These are phyloP conservation scores for Cinnamomum micranthum DNA, from an alignment of 164 flowering plant species.

Conservation along the genomic window DNA sequence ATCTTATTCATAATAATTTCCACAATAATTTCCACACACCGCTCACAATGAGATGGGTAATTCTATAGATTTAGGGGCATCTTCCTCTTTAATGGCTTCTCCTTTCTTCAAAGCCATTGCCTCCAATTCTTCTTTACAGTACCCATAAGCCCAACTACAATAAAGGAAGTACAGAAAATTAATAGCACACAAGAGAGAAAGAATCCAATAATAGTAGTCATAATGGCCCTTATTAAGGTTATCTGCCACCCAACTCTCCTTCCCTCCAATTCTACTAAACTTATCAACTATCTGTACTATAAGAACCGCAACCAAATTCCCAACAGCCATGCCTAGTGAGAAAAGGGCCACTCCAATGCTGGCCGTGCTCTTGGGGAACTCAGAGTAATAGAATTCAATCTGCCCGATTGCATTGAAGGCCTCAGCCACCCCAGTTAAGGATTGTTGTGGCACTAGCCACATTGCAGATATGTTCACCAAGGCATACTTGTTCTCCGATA, in stretches of 20 bases:
- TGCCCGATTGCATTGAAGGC: constrained; percentile 75
- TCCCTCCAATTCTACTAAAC: constrained; percentile 37
- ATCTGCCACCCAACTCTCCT: constrained; percentile 61
- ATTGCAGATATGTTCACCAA: constrained; percentile 70
- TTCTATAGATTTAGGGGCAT: neutral
- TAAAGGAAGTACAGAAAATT: constrained; percentile 35
- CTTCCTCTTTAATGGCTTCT: neutral
- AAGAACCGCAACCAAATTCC: constrained; percentile 46
- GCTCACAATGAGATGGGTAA: neutral
- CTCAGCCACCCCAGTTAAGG: constrained; percentile 64
- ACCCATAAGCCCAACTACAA: constrained; percentile 11
- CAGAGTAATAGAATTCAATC: constrained; percentile 67
- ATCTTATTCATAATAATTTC: too few relatives aligned
- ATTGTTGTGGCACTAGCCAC: constrained; percentile 72
- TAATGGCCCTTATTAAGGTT: constrained; percentile 52
- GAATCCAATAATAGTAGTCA: constrained; percentile 70
- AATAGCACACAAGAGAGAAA: constrained; percentile 38
- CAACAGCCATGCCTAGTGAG: constrained; percentile 61
- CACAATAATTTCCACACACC: neutral
- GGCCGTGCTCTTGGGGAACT: constrained; percentile 77
- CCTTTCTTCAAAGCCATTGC: neutral
- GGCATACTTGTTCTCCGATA: constrained; percentile 13
- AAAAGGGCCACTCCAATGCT: constrained; percentile 58
- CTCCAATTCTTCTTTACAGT: constrained; percentile 5
- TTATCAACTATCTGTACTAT: constrained; percentile 40